Evolutionary conservation across 2,329 filamentous ascomycete genomes (phyloP), one percentile per base, ranked within the genome.

Genomic region (Talaromyces sp.): DNA sequence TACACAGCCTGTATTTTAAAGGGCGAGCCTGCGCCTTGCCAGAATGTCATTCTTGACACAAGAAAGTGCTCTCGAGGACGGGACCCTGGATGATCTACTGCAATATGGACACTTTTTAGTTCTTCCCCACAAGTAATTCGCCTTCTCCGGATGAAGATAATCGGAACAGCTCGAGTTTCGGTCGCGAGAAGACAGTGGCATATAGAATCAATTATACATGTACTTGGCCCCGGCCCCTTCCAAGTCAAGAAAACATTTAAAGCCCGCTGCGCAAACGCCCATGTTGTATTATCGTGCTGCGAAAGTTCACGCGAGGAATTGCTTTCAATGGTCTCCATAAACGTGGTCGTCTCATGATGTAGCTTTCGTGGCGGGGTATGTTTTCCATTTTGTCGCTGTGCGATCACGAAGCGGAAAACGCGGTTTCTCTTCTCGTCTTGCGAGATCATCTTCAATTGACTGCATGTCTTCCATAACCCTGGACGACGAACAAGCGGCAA

Each of bases 11-110:
- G 59, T 7, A 56, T 46, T 2, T 60, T 60, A n/a, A 35, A 55
- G n/a, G 62, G 62, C 11, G 62, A 63, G 38, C 51, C 62, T 43
- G 62, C 60, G 14, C 62, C 62, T 57, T 63, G 62, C 62, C 62
- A 63, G 38, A 63, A 63, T 19, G 32, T 35, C 32, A 14, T 14
- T 17, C 32, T 35, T 35, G 32, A 35, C 32, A 35, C 32, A 17
- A 35, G 12, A 12, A 35, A 35, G 5, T 35, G 32, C 14, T 14
- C 32, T 17, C 32, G 32, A 35, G 32, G 32, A 35, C 32, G 17
- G 12, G 32, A 14, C 12, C 5, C 12, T 35, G 32, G 32, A 35
- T 35, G 32, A 17, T 35, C 12, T 7, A 35, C 32, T 35, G 32
- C 32, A 17, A 35, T 14, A 17, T 14, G 12, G 4, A 35, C 32